Base-by-base conservation (phyloP, 2,329 filamentous ascomycete species). In the Zasmidium citrigriseum region DNA sequence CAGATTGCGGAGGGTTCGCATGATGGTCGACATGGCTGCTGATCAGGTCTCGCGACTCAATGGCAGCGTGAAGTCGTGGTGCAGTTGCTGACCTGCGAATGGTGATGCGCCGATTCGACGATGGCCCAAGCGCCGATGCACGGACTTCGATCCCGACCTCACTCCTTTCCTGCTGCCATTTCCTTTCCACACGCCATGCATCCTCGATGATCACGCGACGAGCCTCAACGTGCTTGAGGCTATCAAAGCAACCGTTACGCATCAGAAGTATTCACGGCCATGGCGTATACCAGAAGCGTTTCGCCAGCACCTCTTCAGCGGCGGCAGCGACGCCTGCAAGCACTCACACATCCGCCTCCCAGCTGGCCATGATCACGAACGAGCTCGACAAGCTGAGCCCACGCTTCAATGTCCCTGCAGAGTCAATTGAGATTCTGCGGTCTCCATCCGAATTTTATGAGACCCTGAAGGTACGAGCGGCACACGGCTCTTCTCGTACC, bases 391-490 rank as follows among this genome's bases (percentile, higher is more conserved):
- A 84, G 67, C 86, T 98, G 64, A 89, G 93, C 2, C 95, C 95
- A n/a, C 88, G 90, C 46, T 96, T 99, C 67, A 90, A 93, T 71
- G 82, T 99, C 23, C 80, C 87, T 23, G 90, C 91, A 1, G 90
- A 90, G 4, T 86, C 93, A 58, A 89, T 99, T 51, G 82, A 83
- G 11, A 88, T 99, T 20, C 76, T 99, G 12, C 83, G 87, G 67
- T 89, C 89, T 2, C 95, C 95, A 0, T 77, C 84, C n/a, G 90
- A 93, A 54, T 99, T 99, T 73, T 99, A 97, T 75, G 86, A 89
- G 67, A 91, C 89, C 7, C 79, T 99, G 59, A 97, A 97, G 86
- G 91, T 92, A 72, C 65, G 76, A 68, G 3, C 7, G 27, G 14
- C 7, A 29, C 21, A n/a, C n/a, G 34, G 25, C 41, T 16, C 11